Percentiles rank a stretch among this genome's conserved stretches.
Conservation (phyloP, 2,329 filamentous ascomycete species). For the Alternaria rosae region DNA sequence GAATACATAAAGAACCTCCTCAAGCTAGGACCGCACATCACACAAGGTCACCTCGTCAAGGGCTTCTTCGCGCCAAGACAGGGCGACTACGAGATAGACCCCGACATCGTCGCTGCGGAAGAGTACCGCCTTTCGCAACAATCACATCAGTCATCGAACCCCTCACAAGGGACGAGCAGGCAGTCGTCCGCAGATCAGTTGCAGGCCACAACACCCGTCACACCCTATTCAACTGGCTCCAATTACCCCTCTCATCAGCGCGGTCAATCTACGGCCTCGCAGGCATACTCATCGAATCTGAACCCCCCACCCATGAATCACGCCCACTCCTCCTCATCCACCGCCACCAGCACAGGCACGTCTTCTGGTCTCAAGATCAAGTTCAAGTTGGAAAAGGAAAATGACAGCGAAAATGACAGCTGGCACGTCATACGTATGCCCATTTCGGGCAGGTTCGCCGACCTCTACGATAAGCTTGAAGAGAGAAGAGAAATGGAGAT, state of each 20-base stretch:
- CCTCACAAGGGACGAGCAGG: conserved; percentile 45
- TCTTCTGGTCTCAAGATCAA: conserved; percentile 79
- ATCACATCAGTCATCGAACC: conserved; percentile 51
- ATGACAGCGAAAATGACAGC: too few relatives aligned
- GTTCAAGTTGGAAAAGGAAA: too few relatives aligned
- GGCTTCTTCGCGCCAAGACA: conserved; percentile 90
- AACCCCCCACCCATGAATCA: conserved; percentile 49
- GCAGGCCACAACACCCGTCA: conserved; percentile 46
- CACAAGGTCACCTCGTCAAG: conserved; percentile 81
- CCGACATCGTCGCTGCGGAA: conserved; percentile 65
- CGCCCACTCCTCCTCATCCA: conserved; percentile 47
- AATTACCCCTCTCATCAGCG: conserved; percentile 54
- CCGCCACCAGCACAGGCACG: conserved; percentile 38
- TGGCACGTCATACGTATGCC: conserved; percentile 92
- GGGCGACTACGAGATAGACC: conserved; percentile 92
- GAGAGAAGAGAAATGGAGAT: conserved; percentile 84
- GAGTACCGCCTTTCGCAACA: conserved; percentile 77
- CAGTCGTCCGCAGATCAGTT: conserved; percentile 51
- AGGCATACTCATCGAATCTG: conserved; percentile 38
- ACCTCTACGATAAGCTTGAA: conserved; percentile 82
- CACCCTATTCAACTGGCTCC: conserved; percentile 45
- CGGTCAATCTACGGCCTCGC: conserved; percentile 47
- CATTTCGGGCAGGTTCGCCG: conserved; percentile 76
- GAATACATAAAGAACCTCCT: conserved; percentile 95
- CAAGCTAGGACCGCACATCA: conserved; percentile 82